Conservation (phyloP, 2,329 filamentous ascomycete species). For the Aspergillus caelatus region DNA sequence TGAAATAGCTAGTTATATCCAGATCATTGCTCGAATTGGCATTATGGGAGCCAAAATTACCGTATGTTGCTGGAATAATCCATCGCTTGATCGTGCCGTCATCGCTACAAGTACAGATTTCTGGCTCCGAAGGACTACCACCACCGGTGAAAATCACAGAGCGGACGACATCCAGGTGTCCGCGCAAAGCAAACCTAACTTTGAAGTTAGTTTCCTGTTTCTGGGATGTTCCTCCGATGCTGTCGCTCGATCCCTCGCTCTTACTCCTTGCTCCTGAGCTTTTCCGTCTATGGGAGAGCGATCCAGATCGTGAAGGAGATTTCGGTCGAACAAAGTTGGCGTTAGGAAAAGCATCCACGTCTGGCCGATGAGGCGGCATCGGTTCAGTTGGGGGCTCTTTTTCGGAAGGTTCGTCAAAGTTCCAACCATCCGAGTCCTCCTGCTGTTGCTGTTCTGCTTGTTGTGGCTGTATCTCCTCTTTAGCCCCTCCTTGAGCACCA, state of each 20-base stretch:
- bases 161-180: constrained; percentile 90
- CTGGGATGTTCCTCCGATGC: constrained; percentile 40
- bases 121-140: constrained; percentile 90
- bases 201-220: constrained; percentile 83
- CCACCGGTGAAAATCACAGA: constrained; percentile 96
- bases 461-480: constrained; percentile 48
- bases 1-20: constrained; percentile 91
- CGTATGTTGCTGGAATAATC: constrained; percentile 84
- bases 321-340: constrained; percentile 77
- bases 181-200: constrained; percentile 85
- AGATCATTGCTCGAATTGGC: constrained; percentile 71
- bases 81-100: constrained; percentile 96
- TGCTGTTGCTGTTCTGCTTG: constrained; percentile 49
- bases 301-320: constrained; percentile 69
- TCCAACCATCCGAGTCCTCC: constrained; percentile 77
- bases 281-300: constrained; percentile 74
- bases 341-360: constrained; percentile 84
- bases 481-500: constrained; percentile 53
- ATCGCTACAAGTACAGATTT: constrained; percentile 94
- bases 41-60: constrained; percentile 57
- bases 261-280: constrained; percentile 73
- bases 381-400: constrained; percentile 46
- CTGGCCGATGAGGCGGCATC: constrained; percentile 67
- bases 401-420: constrained; percentile 80
- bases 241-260: constrained; percentile 67